Percentiles rank a stretch among this genome's conserved stretches.
phyloP scores from a whole-genome alignment of 441 rosid genomes.

The Syzygium malaccense region DNA sequence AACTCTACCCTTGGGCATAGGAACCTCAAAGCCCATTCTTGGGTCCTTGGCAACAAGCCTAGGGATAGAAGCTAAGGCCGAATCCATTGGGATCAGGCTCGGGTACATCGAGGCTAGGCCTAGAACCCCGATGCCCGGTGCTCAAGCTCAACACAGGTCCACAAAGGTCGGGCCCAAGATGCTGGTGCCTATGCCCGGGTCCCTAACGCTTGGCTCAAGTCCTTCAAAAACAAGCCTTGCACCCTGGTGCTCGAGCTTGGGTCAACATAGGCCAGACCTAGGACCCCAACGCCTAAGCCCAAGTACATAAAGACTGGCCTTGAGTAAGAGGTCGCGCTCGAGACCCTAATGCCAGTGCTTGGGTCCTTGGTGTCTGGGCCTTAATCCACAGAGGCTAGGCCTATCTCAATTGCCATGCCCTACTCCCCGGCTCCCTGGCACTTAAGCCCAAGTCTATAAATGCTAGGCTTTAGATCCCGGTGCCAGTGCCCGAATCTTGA shows the following conservation, averaged over 20 bases:
- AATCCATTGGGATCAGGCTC: background rate
- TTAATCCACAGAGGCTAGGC: background rate
- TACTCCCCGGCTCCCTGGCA: rapidly evolving
- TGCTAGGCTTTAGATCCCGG: no score
- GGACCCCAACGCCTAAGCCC: background rate
- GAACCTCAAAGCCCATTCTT: background rate
- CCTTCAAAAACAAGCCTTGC: background rate
- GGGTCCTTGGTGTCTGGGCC: background rate
- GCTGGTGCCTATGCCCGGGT: rapidly evolving
- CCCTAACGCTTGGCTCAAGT: background rate
- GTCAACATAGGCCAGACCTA: background rate
- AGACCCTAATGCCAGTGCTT: rapidly evolving
- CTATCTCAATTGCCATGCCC: background rate
- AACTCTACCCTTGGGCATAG: background rate
- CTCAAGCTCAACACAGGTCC: background rate
- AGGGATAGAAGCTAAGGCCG: background rate
- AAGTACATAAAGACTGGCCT: background rate
- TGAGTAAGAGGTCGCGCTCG: background rate
- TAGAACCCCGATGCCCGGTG: background rate
- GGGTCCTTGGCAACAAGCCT: background rate
- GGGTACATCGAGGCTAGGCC: background rate
- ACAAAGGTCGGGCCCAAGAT: background rate
- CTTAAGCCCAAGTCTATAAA: background rate
- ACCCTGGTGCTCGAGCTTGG: background rate
- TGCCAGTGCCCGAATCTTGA: no score